Conservation (phyloP, 495 filamentous ascomycete genomes). For the Neurospora sublineolata region DNA sequence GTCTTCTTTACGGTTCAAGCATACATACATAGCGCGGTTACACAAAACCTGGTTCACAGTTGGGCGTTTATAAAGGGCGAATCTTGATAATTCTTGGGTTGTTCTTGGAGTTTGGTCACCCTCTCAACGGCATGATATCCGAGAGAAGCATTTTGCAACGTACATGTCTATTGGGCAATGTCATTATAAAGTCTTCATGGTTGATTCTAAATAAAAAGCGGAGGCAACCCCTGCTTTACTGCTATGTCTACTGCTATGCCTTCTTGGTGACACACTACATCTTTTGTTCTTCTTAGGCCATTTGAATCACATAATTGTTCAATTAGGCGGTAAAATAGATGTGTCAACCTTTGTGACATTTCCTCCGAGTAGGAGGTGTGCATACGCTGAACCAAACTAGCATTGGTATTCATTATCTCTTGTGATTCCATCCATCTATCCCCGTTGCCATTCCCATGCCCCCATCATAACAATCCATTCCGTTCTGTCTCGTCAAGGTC, state of each 20-base stretch:
- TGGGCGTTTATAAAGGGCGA: not conserved
- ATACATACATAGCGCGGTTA: not conserved
- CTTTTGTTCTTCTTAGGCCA: not conserved
- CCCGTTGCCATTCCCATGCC: not conserved
- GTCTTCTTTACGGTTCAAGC: not conserved
- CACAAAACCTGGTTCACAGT: not conserved
- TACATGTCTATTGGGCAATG: not conserved
- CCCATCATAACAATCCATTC: not conserved
- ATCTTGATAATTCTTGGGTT: not conserved
- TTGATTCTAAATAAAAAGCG: not conserved
- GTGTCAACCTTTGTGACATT: not conserved
- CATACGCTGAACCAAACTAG: not conserved
- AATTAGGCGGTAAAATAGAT: not conserved
- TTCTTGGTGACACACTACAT: not conserved
- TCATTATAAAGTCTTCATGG: not conserved
- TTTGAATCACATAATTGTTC: not conserved
- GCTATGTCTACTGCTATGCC: not conserved
- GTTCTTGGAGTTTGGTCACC: not conserved
- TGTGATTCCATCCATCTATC: not conserved
- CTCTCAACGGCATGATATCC: not conserved
- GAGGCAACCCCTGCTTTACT: not conserved
- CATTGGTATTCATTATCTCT: not conserved
- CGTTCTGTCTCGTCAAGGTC: not conserved
- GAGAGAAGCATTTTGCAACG: not conserved
- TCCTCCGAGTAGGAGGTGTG: too few relatives aligned